Percentiles rank a stretch among this genome's conserved stretches.
Conservation (phyloP, 306 rosid species). For the Trifolium dubium region DNA sequence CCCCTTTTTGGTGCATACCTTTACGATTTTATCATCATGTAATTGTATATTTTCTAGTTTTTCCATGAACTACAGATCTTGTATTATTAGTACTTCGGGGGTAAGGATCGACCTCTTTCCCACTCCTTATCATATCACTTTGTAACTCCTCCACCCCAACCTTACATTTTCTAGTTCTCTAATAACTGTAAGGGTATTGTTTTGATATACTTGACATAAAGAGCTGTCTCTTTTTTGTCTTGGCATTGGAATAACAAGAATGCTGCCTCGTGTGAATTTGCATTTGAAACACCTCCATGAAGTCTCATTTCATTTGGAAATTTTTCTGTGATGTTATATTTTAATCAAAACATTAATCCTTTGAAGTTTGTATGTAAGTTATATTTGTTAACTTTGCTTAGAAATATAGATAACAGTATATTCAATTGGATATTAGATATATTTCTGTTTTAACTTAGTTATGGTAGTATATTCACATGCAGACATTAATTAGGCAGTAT, state of each 20-base stretch:
- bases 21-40: slow-evolving; percentile 8
- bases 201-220: slow-evolving; percentile 21
- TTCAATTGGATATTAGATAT: background rate
- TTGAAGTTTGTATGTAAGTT: slow-evolving; percentile 30
- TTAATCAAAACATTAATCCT: background rate
- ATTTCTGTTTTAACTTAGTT: slow-evolving; percentile 27
- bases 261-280: slow-evolving; percentile 21
- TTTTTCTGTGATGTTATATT: slow-evolving; percentile 24
- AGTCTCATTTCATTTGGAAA: slow-evolving; percentile 24
- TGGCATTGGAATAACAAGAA: slow-evolving; percentile 26
- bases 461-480: slow-evolving; percentile 21
- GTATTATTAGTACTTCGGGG: background rate
- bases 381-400: slow-evolving; percentile 10
- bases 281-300: slow-evolving; percentile 10
- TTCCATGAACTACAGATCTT: background rate
- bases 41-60: slow-evolving; percentile 17
- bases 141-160: background rate
- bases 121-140: background rate
- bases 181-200: background rate
- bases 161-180: slow-evolving; percentile 14
- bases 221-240: background rate
- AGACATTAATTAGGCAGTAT: slow-evolving; percentile 1
- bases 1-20: background rate
- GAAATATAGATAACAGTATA: slow-evolving; percentile 6
- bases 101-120: background rate